Evolutionary conservation across 306 rosid genomes (phyloP).

Genomic region (Alnus glutinosa): DNA sequence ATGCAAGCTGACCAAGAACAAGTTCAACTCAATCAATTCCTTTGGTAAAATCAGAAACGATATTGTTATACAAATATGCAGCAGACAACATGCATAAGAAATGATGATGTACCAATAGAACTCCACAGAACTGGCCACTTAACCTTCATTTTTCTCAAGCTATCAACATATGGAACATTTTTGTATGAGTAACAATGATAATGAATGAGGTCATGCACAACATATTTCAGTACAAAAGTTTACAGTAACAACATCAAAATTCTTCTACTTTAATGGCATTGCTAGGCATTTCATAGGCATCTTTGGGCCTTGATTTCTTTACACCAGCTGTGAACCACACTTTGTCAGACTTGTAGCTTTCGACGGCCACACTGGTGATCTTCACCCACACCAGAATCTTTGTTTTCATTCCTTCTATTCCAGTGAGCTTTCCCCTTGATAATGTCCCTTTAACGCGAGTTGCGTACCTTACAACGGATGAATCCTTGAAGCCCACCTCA

Average conservation of each 20-base stretch:
- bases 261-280: slow-evolving; percentile 38
- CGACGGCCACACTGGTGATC: slow-evolving; percentile 44
- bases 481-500: slow-evolving; percentile 69
- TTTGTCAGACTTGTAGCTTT: slow-evolving; percentile 59
- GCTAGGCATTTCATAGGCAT: slow-evolving; percentile 52
- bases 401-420: slow-evolving; percentile 56
- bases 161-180: not conserved
- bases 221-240: not conserved
- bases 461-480: slow-evolving; percentile 51
- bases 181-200: not conserved
- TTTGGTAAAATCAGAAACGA: not conserved
- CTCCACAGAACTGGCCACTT: not conserved
- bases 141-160: not conserved
- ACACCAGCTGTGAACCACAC: slow-evolving; percentile 53
- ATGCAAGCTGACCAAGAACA: too few relatives aligned
- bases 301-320: slow-evolving; percentile 52
- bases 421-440: slow-evolving; percentile 48
- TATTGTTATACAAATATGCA: not conserved
- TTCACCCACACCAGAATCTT: slow-evolving; percentile 60
- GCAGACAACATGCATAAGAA: not conserved
- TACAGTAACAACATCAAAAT: slow-evolving; percentile 29
- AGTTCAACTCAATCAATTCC: not conserved
- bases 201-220: not conserved
- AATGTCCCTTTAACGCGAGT: slow-evolving; percentile 46
- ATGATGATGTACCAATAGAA: not conserved